Conservation (phyloP, 2,329 filamentous ascomycete species). For the Calonectria hongkongensis region DNA sequence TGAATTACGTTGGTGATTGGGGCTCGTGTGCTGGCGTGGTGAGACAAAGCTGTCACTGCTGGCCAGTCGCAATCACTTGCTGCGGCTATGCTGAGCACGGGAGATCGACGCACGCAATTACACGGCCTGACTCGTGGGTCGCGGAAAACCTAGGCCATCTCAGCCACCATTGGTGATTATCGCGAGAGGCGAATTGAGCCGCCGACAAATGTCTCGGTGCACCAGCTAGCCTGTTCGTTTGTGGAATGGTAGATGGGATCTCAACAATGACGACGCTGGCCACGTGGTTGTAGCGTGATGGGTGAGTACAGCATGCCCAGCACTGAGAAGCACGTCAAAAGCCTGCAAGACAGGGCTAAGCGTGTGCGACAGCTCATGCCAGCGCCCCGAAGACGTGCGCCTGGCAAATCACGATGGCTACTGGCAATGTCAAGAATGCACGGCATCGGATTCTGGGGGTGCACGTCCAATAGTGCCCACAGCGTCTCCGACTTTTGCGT, state of each 20-base stretch:
- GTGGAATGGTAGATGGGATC: slow-evolving; percentile 38
- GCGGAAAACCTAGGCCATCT: slow-evolving; percentile 29
- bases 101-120: slow-evolving; percentile 54
- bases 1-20: slow-evolving; percentile 10
- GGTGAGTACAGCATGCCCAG: slow-evolving; percentile 27
- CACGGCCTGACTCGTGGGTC: slow-evolving; percentile 49
- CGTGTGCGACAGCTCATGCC: slow-evolving; percentile 18
- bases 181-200: slow-evolving; percentile 36
- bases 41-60: slow-evolving; percentile 21
- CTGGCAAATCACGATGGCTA: slow-evolving; percentile 31
- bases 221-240: slow-evolving; percentile 35
- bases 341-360: slow-evolving; percentile 32
- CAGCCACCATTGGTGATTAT: slow-evolving; percentile 39
- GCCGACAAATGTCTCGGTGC: slow-evolving; percentile 39
- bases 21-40: slow-evolving; percentile 3
- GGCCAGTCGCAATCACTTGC: slow-evolving; percentile 31
- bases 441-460: slow-evolving; percentile 23
- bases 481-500: neutral
- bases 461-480: slow-evolving; percentile 8
- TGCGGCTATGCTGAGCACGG: slow-evolving; percentile 41
- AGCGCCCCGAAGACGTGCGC: slow-evolving; percentile 15
- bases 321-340: slow-evolving; percentile 12
- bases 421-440: slow-evolving; percentile 22
- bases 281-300: slow-evolving; percentile 54
- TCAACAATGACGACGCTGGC: slow-evolving; percentile 43